Conservation (phyloP, 1,284 basidiomycete species). For the Sutorius eximius region DNA sequence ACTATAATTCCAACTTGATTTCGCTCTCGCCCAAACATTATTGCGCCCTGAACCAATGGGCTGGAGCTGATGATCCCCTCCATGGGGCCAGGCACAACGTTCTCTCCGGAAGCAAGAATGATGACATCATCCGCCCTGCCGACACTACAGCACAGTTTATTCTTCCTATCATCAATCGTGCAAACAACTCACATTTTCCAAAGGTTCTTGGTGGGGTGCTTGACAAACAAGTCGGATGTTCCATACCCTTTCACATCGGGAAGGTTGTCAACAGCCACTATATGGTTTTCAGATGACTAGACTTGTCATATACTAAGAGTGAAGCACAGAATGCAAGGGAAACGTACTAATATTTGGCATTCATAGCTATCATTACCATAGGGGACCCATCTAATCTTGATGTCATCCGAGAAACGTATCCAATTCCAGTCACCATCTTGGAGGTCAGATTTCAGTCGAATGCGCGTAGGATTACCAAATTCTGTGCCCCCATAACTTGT, state of each 20-base stretch:
- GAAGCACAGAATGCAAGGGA: neutral
- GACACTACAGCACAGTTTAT: constrained; percentile 8
- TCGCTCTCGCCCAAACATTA: constrained; percentile 26
- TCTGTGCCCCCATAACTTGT: constrained; percentile 25
- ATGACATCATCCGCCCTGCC: constrained; percentile 29
- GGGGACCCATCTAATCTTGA: constrained; percentile 25
- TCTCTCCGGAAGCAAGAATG: constrained; percentile 29
- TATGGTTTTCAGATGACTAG: neutral
- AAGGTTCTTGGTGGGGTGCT: constrained; percentile 33
- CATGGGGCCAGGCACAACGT: constrained; percentile 30
- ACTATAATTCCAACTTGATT: constrained; percentile 41
- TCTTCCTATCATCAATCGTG: neutral
- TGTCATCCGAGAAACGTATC: constrained; percentile 16
- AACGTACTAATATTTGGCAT: constrained; percentile 27
- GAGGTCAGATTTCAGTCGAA: neutral
- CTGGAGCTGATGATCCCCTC: constrained; percentile 26
- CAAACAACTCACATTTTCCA: constrained; percentile 27
- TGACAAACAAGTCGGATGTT: constrained; percentile 28
- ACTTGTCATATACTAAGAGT: neutral
- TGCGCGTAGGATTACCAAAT: constrained; percentile 10
- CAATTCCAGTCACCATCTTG: constrained; percentile 31
- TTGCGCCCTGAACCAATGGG: constrained; percentile 26
- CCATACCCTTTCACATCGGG: constrained; percentile 30
- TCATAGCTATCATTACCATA: constrained; percentile 31
- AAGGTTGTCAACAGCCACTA: constrained; percentile 28